phyloP scores from a whole-genome alignment of 805 yeast genomes.

The Hanseniaspora singularis region DNA sequence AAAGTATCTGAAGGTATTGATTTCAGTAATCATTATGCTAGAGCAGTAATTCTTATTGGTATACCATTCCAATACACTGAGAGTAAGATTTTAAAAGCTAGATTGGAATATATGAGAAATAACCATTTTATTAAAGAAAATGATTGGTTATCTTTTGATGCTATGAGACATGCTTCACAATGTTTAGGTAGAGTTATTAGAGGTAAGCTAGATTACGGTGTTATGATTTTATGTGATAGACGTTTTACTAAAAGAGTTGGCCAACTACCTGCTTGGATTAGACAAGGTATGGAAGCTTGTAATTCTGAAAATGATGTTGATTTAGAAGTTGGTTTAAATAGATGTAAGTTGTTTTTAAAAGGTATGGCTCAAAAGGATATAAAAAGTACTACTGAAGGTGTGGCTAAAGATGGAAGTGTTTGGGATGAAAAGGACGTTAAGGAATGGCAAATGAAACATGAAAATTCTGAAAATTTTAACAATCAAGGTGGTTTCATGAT shows the following conservation, averaged over 20 bases:
- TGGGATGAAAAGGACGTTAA: conserved; percentile 14
- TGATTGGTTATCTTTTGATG: conserved; percentile 93
- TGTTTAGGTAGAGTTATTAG: conserved; percentile 93
- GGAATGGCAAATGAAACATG: conserved; percentile 5
- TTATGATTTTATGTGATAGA: conserved; percentile 94
- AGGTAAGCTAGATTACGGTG: conserved; percentile 97
- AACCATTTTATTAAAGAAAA: conserved; percentile 86
- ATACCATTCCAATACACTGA: conserved; percentile 98
- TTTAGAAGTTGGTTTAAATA: conserved; percentile 91
- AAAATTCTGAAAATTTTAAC: not conserved
- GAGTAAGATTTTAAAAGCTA: conserved; percentile 86
- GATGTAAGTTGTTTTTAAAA: conserved; percentile 82
- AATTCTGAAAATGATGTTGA: conserved; percentile 58
- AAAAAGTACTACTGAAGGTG: conserved; percentile 8
- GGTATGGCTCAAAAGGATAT: conserved; percentile 68
- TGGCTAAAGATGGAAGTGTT: conserved; percentile 14
- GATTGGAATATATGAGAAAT: conserved; percentile 85
- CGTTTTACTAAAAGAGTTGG: conserved; percentile 74
- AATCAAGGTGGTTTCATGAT: conserved; percentile 11
- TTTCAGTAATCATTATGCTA: conserved; percentile 96
- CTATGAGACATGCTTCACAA: conserved; percentile 99
- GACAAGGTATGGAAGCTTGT: conserved; percentile 52
- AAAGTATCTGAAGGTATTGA: conserved; percentile 98
- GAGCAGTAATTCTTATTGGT: conserved; percentile 97
- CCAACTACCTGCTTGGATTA: conserved; percentile 95